Evolutionary conservation across 2,329 filamentous ascomycete genomes (phyloP), one percentile per base, ranked within the genome.

Genomic region (Zasmidium cellare): DNA sequence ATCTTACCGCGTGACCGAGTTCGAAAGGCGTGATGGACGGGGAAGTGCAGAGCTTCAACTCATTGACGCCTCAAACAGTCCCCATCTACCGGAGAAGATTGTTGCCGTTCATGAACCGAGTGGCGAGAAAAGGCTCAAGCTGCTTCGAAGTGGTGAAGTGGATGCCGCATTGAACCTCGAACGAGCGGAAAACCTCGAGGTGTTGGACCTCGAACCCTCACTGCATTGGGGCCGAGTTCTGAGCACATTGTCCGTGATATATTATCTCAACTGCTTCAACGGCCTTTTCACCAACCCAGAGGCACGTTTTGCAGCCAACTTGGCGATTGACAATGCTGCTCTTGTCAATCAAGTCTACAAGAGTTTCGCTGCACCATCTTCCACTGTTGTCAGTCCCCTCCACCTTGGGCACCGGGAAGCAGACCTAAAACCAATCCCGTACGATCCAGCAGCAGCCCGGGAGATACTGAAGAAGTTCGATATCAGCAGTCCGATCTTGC

Each of bases 81-180:
- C 51, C 3, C 24, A 28, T 47, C 46, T 46, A 2, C 56, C 56
- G 2, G 51, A 24, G 19, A 28, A 16, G 14, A 53, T 59, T 47
- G 48, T 49, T 14, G 57, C 57, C 20, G 18, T 56, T 9, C 57
- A 59, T 45, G 57, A 59, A 47, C 47, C 57, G 18, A 52, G 31
- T 20, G 57, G 23, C 25, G 53, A 55, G 19, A 56, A 51, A 22
- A 41, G 57, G 11, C 52, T 59, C 9, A 3, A 55, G 6, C 57
- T 56, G 2, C 19, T 59, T 23, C 47, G 53, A 16, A 3, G 38
- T 24, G 47, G 22, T n/a, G 23, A 31, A 2, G 57, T 59, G 1
- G 57, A 59, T 31, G 52, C 53, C 5, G 57, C 57, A 3, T 41
- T 59, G 22, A 59, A 59, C 23, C 48, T 59, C 19, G 52, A 59